Conservation (phyloP, 2,329 filamentous ascomycete species). For the Sporothrix phasma region DNA sequence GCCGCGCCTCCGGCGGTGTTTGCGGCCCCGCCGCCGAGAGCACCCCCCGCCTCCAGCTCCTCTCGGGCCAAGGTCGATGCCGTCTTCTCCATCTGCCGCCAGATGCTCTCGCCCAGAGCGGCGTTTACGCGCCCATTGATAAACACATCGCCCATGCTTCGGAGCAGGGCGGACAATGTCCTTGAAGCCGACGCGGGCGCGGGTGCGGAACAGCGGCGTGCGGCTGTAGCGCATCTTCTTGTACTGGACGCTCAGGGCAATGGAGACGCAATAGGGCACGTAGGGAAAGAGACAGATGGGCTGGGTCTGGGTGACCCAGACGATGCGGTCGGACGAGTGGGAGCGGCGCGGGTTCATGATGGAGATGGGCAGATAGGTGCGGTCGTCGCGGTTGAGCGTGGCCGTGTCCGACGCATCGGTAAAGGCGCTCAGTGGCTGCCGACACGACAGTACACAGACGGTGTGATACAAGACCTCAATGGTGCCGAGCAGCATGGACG, state of each 20-base stretch:
- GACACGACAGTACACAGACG: conserved; percentile 52
- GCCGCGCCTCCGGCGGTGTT: not conserved
- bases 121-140: conserved; percentile 47
- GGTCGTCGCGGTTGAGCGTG: conserved; percentile 29
- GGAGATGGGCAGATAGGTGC: conserved; percentile 35
- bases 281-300: conserved; percentile 46
- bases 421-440: conserved; percentile 32
- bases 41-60: conserved; percentile 7
- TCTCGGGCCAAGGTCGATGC: conserved; percentile 32
- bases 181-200: conserved; percentile 46
- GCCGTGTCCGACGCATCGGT: conserved; percentile 20
- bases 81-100: conserved; percentile 47
- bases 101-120: conserved; percentile 43
- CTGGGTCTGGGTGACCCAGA: conserved; percentile 43
- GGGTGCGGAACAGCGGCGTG: conserved; percentile 46
- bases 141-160: conserved; percentile 45
- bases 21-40: not conserved
- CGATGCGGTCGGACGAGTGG: conserved; percentile 47
- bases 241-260: conserved; percentile 52
- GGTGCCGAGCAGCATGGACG: conserved; percentile 42
- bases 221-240: conserved; percentile 54
- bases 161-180: conserved; percentile 44
- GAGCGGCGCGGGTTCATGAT: conserved; percentile 47
- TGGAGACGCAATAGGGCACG: conserved; percentile 50
- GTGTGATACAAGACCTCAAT: conserved; percentile 56